These are phyloP conservation scores for Fusarium nygamai DNA, from an alignment of 2,329 filamentous ascomycete genomes.

Conservation along the genomic window DNA sequence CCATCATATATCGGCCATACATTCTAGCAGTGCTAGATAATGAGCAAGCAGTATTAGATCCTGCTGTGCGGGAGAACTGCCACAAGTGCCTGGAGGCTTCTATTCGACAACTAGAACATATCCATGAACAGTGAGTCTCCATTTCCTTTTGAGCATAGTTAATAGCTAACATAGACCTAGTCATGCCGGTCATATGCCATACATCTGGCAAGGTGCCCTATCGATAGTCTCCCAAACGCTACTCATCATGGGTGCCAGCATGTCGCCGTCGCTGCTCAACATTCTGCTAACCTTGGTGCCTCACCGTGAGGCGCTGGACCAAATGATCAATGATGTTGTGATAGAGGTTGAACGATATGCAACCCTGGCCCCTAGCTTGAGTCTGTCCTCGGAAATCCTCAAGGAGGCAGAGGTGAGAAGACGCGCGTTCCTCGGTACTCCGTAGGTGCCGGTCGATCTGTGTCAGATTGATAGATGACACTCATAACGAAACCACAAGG, in stretches of 20 bases:
- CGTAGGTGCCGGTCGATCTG: constrained; percentile 7
- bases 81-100: constrained; percentile 84
- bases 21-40: constrained; percentile 83
- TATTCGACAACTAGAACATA: constrained; percentile 81
- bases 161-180: constrained; percentile 49
- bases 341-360: constrained; percentile 79
- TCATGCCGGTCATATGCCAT: constrained; percentile 85
- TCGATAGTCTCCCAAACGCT: constrained; percentile 85
- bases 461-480: background rate
- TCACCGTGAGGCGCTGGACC: constrained; percentile 71
- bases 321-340: constrained; percentile 81
- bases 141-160: background rate
- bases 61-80: constrained; percentile 78
- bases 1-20: constrained; percentile 87
- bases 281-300: constrained; percentile 69
- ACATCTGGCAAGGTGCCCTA: constrained; percentile 85
- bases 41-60: constrained; percentile 76
- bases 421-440: constrained; percentile 68
- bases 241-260: constrained; percentile 84
- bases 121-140: constrained; percentile 74
- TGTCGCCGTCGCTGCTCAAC: constrained; percentile 76
- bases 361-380: constrained; percentile 78
- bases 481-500: background rate
- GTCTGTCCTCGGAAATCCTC: constrained; percentile 81
- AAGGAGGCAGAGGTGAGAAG: constrained; percentile 80